Evolutionary conservation across 2,329 filamentous ascomycete genomes (phyloP), one percentile per base, ranked within the genome.

Genomic region (Pestalotiopsis sp.): DNA sequence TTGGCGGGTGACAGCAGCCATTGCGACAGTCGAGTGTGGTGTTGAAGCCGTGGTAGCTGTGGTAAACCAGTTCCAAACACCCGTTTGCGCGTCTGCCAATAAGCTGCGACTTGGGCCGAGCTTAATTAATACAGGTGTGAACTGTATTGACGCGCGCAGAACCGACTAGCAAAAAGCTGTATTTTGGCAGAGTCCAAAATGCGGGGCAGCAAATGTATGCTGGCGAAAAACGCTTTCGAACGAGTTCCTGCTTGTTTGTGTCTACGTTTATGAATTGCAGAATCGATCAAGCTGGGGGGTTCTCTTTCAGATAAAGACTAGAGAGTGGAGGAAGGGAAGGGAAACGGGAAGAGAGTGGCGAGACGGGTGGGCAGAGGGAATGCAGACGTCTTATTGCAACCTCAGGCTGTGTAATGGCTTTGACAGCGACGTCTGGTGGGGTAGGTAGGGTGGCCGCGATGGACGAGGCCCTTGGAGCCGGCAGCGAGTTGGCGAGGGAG

Each of bases 1-100:
- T 80, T 93, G 91, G 75, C 92, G 88, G 70, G 84, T 81, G 70
- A 86, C 73, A 72, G 86, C 79, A 77, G 87, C 85, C 86, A 89
- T 89, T 74, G 75, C 76, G 76, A 20, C 9, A n/a, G 7, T 9
- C 14, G 44, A n/a, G n/a, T n/a, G 67, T 71, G 64, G 40, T 56
- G 60, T 66, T 67, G 67, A 61, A 68, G 66, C 26, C 67, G 68
- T 62, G 60, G 59, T 60, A 57, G 68, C 70, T 63, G 67, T 62
- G 58, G 7, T 7, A 64, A 66, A 68, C 48, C 26, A 59, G 64
- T 68, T 68, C 66, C 56, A 26, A n/a, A 22, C 10, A 57, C 56
- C 10, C 56, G 26, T 24, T 26, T 58, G 26, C 22, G 56, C 56
- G 22, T 26, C 4, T 44, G 55, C 38, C 9, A 35, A 58, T 14